A percentile compares a stretch with the other conserved stretches of the same genome.
These are phyloP conservation scores for Arachis hypogaea DNA, from an alignment of 306 rosid genomes.

Conservation along the genomic window DNA sequence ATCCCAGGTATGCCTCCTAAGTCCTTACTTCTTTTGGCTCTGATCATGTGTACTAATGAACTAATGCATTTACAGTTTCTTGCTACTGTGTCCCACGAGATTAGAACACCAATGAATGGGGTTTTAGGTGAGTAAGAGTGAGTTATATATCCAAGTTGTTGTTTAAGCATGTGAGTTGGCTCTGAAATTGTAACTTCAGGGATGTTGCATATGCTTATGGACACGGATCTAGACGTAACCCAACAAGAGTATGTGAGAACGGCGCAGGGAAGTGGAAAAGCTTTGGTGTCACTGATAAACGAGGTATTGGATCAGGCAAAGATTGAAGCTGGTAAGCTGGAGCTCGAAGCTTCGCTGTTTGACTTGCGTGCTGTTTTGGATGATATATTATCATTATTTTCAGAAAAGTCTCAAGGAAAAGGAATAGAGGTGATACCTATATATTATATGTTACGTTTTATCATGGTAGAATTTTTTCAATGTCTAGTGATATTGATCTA, in stretches of 20 bases:
- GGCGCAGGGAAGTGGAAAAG: slow-evolving; percentile 95
- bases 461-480: slow-evolving; percentile 36
- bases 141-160: slow-evolving; percentile 8
- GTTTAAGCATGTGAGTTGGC: slow-evolving; percentile 18
- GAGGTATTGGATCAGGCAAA: slow-evolving; percentile 97
- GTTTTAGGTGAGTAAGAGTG: slow-evolving; percentile 76
- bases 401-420: slow-evolving; percentile 94
- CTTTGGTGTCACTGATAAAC: slow-evolving; percentile 88
- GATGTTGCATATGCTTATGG: slow-evolving; percentile 98
- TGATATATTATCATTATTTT: slow-evolving; percentile 88
- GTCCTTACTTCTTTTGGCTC: neutral
- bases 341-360: slow-evolving; percentile 86
- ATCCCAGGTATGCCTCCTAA: slow-evolving; percentile 69
- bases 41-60: slow-evolving; percentile 20
- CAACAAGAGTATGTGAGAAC: slow-evolving; percentile 90
- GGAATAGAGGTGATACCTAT: slow-evolving; percentile 81
- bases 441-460: neutral
- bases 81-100: slow-evolving; percentile 98
- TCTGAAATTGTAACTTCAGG: slow-evolving; percentile 62
- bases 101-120: slow-evolving; percentile 99
- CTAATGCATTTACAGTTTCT: slow-evolving; percentile 69
- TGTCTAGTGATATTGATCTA: too few species aligned
- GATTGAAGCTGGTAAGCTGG: slow-evolving; percentile 95
- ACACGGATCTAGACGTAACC: slow-evolving; percentile 86
- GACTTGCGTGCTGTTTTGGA: slow-evolving; percentile 81